These are phyloP conservation scores for Ceratocystis smalleyi DNA, from an alignment of 2,329 filamentous ascomycete species.

Conservation along the genomic window DNA sequence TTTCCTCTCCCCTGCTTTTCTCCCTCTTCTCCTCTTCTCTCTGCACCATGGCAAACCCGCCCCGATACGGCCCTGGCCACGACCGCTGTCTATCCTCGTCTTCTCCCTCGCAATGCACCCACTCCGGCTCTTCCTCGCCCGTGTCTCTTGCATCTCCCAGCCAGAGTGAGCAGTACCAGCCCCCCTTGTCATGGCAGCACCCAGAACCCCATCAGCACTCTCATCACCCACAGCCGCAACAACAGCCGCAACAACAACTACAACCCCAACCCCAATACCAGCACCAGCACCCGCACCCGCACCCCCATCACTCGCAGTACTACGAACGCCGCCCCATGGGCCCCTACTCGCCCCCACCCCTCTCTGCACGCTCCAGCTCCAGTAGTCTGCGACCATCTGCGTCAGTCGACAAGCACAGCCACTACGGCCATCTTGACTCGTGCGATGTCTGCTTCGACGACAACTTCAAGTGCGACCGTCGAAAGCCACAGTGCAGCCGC, in stretches of 20 bases:
- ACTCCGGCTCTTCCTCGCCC: neutral
- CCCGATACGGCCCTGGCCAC: neutral
- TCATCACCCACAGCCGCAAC: neutral
- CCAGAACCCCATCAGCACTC: neutral
- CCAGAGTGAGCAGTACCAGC: neutral
- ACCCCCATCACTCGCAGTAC: neutral
- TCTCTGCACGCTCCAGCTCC: neutral
- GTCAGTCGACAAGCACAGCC: neutral
- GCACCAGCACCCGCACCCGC: neutral
- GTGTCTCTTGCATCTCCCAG: neutral
- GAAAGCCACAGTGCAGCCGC: neutral
- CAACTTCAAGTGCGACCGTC: neutral
- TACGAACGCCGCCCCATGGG: neutral
- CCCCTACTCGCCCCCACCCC: neutral
- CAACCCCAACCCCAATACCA: neutral
- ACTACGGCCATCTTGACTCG: neutral
- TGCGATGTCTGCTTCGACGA: conserved; percentile 2
- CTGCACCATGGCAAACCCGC: conserved; percentile 5
- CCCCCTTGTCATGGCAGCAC: neutral
- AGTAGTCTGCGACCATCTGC: neutral
- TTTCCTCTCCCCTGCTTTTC: neutral
- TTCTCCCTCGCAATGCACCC: neutral
- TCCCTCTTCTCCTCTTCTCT: neutral
- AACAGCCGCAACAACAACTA: neutral
- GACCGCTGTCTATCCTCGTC: conserved; percentile 6